Conservation (phyloP, 768 basidiomycete species). For the Leccinum pellstonianum region DNA sequence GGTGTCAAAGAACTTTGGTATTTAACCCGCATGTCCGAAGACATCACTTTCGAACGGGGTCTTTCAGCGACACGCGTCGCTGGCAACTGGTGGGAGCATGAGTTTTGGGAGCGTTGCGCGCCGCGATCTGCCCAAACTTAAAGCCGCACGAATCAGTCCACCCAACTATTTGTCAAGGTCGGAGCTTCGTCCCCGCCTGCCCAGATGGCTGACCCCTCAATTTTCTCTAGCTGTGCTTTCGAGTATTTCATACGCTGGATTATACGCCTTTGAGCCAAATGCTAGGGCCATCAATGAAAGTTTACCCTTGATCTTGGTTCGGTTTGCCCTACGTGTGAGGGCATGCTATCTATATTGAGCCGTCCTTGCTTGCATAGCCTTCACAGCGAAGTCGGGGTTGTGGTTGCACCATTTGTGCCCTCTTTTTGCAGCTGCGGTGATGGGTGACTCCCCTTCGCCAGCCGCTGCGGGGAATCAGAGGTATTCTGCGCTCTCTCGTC, state of each 20-base stretch:
- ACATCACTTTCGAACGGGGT: slow-evolving; percentile 29
- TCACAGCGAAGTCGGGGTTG: slow-evolving; percentile 10
- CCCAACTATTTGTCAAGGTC: slow-evolving; percentile 21
- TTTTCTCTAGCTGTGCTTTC: slow-evolving; percentile 14
- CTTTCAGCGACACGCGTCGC: slow-evolving; percentile 44
- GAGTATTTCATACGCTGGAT: slow-evolving; percentile 19
- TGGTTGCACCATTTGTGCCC: slow-evolving; percentile 16
- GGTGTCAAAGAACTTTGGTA: slow-evolving; percentile 68
- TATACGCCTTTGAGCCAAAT: slow-evolving; percentile 9
- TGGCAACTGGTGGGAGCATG: slow-evolving; percentile 57
- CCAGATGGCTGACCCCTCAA: slow-evolving; percentile 14
- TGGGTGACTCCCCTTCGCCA: slow-evolving; percentile 4
- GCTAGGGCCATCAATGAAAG: background rate
- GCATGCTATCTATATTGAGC: slow-evolving; percentile 6
- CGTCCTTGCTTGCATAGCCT: slow-evolving; percentile 1
- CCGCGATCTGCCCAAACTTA: slow-evolving; percentile 14
- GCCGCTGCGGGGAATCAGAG: slow-evolving; percentile 9
- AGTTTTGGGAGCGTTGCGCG: slow-evolving; percentile 49
- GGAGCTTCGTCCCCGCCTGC: slow-evolving; percentile 19
- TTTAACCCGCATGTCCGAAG: slow-evolving; percentile 40
- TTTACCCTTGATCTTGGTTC: slow-evolving; percentile 6
- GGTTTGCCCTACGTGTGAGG: background rate
- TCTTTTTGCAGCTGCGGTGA: slow-evolving; percentile 5
- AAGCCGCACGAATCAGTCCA: slow-evolving; percentile 10
- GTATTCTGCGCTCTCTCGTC: background rate